These are phyloP conservation scores for Jaapia argillacea DNA, from an alignment of 768 basidiomycete species.

Conservation along the genomic window DNA sequence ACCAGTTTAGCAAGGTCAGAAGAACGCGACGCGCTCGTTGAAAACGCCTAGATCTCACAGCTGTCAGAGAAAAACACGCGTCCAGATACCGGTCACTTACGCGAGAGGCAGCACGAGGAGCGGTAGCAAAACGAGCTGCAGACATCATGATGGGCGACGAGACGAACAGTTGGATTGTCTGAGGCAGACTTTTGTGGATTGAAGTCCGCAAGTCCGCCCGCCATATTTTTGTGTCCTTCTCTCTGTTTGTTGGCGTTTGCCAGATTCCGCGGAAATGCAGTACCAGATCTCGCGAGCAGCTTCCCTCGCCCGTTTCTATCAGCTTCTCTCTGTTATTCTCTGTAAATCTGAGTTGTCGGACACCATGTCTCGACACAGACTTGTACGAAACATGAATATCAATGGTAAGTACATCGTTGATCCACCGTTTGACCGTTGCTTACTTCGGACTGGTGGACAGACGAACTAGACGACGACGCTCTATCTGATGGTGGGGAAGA, in stretches of 20 bases:
- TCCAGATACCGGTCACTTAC: slow-evolving; percentile 24
- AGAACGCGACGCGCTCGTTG: slow-evolving; percentile 41
- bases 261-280: background rate
- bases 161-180: slow-evolving; percentile 1
- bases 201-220: no score
- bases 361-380: slow-evolving; percentile 86
- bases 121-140: slow-evolving; percentile 32
- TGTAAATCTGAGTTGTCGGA: slow-evolving; percentile 3
- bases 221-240: no score
- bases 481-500: slow-evolving; percentile 73
- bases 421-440: slow-evolving; percentile 2
- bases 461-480: slow-evolving; percentile 78
- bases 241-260: background rate
- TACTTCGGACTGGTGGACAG: slow-evolving; percentile 26
- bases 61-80: background rate
- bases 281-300: no score
- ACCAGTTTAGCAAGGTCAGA: slow-evolving; percentile 66
- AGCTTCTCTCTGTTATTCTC: slow-evolving; percentile 11
- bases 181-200: background rate
- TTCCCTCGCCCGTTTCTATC: no score
- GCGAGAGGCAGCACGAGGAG: slow-evolving; percentile 32
- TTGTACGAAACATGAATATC: slow-evolving; percentile 79
- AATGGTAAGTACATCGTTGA: slow-evolving; percentile 33
- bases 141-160: slow-evolving; percentile 34
- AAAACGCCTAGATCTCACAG: slow-evolving; percentile 41